phyloP scores from a whole-genome alignment of 768 basidiomycete species.

The Cytidiella melzeri region DNA sequence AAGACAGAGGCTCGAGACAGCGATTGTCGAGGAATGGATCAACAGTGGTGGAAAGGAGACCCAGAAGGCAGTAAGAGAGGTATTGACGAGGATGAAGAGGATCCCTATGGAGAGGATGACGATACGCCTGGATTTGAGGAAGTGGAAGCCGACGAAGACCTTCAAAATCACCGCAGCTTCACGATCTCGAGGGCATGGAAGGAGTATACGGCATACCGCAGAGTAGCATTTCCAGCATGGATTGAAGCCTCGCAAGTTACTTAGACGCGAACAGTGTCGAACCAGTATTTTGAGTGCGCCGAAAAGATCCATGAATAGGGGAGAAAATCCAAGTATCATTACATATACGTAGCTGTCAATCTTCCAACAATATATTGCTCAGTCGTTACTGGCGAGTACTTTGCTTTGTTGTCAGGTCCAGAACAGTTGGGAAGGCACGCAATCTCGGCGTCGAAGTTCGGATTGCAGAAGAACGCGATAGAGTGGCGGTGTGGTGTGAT shows the following conservation, averaged over 20 bases:
- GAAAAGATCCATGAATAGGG: too few relatives aligned
- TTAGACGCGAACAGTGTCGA: too few relatives aligned
- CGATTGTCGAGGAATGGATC: not conserved
- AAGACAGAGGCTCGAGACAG: not conserved
- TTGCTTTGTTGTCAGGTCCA: constrained; percentile 44
- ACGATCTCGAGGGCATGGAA: not conserved
- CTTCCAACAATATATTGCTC: constrained; percentile 75
- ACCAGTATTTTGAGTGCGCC: too few relatives aligned
- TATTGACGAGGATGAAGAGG: not conserved
- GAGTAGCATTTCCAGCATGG: too few relatives aligned
- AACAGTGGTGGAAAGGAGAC: too few relatives aligned
- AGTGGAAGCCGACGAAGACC: not conserved
- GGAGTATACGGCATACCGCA: not conserved
- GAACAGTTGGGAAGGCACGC: constrained; percentile 63
- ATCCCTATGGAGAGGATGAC: not conserved
- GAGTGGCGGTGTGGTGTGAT: constrained; percentile 67
- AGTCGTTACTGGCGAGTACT: constrained; percentile 67
- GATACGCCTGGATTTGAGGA: not conserved
- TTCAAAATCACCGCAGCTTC: not conserved
- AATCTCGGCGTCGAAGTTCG: constrained; percentile 63
- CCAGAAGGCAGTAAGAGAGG: too few relatives aligned
- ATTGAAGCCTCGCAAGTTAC: too few relatives aligned
- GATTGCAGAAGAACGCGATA: constrained; percentile 86
- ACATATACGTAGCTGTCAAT: constrained; percentile 27
- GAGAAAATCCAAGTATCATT: too few relatives aligned